These are phyloP conservation scores for Penicillium sp. DNA, from an alignment of 2,329 filamentous ascomycete species.

Conservation along the genomic window DNA sequence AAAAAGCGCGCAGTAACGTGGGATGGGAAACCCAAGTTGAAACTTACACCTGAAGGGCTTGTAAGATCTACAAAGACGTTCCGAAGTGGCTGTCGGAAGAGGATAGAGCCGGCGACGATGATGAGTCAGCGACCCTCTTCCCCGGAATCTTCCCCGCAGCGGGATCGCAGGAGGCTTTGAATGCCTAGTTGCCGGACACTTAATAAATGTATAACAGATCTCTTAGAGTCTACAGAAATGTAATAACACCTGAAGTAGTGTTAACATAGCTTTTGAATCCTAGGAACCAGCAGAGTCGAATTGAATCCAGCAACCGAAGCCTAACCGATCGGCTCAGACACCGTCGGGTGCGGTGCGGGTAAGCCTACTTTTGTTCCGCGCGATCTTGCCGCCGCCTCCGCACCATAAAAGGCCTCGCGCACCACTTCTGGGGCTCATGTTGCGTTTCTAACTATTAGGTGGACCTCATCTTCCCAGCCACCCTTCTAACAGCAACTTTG, in stretches of 20 bases:
- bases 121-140: not conserved
- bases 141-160: not conserved
- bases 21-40: too few species aligned
- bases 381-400: not conserved
- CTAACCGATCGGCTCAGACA: not conserved
- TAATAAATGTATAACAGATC: not conserved
- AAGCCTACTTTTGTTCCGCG: not conserved
- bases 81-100: not conserved
- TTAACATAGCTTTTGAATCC: not conserved
- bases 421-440: not conserved
- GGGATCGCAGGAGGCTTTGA: not conserved
- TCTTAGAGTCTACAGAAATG: not conserved
- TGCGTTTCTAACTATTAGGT: not conserved
- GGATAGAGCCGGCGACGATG: not conserved
- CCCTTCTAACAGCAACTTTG: not conserved
- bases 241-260: too few species aligned
- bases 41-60: too few species aligned
- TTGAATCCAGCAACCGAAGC: not conserved
- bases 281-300: not conserved
- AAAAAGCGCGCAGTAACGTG: too few species aligned
- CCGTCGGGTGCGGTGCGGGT: not conserved
- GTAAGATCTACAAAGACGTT: not conserved
- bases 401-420: not conserved
- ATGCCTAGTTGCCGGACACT: not conserved
- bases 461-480: not conserved